phyloP scores from a whole-genome alignment of 164 flowering plant genomes.

The grape (Vitis vinifera) region ASM3070453v1 NC_081818.1:21534501-21535000 shows the following conservation, averaged over 20 bases:
- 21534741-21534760: conserved; percentile 41
- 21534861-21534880: background rate
- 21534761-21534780: conserved; percentile 55
- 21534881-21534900: background rate
- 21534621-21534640: background rate
- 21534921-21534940: background rate
- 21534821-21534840: background rate
- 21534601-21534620: conserved; percentile 30
- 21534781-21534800: conserved; percentile 41
- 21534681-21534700: background rate
- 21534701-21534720: conserved; percentile 40
- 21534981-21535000: conserved; percentile 7
- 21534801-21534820: background rate
- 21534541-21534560: background rate
- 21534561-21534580: conserved; percentile 10
- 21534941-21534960: background rate
- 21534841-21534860: conserved; percentile 11
- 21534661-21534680: too few relatives aligned
- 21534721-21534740: conserved; percentile 41
- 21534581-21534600: conserved; percentile 60
- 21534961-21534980: background rate
- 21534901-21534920: conserved; percentile 2
- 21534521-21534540: background rate
- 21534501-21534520: too few relatives aligned
- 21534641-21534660: too few relatives aligned